These are phyloP conservation scores for Saussurea involucrata DNA, from an alignment of 129 eudicot species.

Conservation along the genomic window DNA sequence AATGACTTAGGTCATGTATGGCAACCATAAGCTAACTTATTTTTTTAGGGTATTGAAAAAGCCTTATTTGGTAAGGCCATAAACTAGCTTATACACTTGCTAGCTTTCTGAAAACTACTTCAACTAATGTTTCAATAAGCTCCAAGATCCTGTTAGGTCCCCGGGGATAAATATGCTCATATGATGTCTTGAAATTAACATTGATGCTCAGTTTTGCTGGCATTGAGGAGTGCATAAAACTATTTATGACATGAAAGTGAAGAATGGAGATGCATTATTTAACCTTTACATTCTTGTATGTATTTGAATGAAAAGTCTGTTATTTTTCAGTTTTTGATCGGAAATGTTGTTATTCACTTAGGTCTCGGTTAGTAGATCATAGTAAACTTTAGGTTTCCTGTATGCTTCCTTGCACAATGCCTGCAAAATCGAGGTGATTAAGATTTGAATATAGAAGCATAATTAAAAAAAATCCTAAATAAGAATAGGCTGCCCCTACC, in stretches of 20 bases:
- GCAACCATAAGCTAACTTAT: not conserved
- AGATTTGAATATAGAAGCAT: not conserved
- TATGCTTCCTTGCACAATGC: constrained; percentile 24
- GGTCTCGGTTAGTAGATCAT: constrained; percentile 11
- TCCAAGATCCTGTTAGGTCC: not conserved
- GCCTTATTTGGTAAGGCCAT: not conserved
- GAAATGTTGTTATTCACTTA: constrained; percentile 3
- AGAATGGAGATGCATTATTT: constrained; percentile 4
- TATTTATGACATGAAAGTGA: not conserved
- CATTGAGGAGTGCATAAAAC: not conserved
- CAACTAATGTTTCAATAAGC: not conserved
- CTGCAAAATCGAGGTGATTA: constrained; percentile 13
- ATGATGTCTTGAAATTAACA: not conserved
- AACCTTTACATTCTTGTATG: constrained; percentile 5
- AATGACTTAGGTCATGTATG: not conserved
- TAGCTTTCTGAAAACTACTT: not conserved
- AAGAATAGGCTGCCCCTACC: constrained; percentile 26
- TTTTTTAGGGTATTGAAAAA: not conserved
- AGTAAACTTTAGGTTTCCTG: constrained; percentile 24
- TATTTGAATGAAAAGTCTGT: not conserved
- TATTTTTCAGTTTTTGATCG: not conserved
- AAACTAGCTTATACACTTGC: not conserved
- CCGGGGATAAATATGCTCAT: not conserved
- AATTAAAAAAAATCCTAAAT: not conserved
- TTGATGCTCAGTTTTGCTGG: not conserved